Conservation (phyloP, 2,329 filamentous ascomycete species). For the Fusarium goolgardi region DNA sequence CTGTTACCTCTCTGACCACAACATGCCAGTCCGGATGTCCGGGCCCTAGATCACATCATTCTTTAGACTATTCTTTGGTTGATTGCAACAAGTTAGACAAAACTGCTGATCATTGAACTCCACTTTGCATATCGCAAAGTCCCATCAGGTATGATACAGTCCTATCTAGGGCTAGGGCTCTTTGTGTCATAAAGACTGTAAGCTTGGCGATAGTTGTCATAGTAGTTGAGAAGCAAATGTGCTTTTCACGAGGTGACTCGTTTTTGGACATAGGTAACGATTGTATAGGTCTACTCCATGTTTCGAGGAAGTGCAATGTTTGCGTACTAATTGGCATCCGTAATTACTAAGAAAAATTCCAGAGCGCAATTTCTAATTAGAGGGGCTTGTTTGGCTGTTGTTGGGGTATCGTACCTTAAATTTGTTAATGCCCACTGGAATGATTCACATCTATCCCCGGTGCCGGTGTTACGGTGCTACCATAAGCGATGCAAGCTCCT, state of each 20-base stretch:
- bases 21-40: neutral
- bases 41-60: constrained; percentile 1
- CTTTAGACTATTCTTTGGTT: neutral
- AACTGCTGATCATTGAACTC: constrained; percentile 1
- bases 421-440: neutral
- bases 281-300: neutral
- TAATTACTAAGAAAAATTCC: neutral
- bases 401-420: constrained; percentile 5
- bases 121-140: neutral
- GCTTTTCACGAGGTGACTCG: neutral
- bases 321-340: neutral
- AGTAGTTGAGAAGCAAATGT: neutral
- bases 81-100: neutral
- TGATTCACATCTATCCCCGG: constrained; percentile 10
- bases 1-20: neutral
- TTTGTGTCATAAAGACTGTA: neutral
- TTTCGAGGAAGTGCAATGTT: neutral
- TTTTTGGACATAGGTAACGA: neutral
- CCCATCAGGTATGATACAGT: neutral
- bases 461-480: neutral
- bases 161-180: constrained; percentile 15
- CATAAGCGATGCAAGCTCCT: constrained; percentile 1
- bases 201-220: neutral
- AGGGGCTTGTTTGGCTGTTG: neutral
- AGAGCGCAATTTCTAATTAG: neutral